Percentiles rank a stretch among this genome's conserved stretches.
Conservation (phyloP, 2,329 filamentous ascomycete species). For the Monilinia fructigena region DNA sequence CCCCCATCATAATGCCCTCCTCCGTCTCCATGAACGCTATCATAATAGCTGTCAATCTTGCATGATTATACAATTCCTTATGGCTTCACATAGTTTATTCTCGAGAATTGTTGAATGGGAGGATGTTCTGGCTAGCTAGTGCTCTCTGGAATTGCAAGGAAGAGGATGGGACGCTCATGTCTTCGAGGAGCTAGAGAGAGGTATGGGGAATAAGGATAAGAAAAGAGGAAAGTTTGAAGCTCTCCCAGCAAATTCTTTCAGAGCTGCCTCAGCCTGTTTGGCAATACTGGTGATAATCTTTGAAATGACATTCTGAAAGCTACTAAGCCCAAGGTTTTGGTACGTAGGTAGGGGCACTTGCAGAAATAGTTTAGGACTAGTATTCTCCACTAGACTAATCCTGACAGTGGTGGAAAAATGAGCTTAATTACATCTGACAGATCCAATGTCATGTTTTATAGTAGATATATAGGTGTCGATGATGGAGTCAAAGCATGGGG, state of each 20-base stretch:
- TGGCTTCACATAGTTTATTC: too few species aligned
- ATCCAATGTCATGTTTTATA: conserved; percentile 12
- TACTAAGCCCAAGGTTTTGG: conserved; percentile 49
- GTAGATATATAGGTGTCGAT: neutral
- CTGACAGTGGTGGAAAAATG: conserved; percentile 6
- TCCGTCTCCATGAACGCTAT: neutral
- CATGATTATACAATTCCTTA: too few species aligned
- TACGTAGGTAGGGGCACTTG: conserved; percentile 51
- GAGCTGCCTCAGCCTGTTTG: conserved; percentile 27
- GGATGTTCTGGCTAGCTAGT: too few species aligned
- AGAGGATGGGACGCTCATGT: neutral
- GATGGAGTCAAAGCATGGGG: too few species aligned
- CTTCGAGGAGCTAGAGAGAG: too few species aligned
- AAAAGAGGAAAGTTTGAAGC: neutral
- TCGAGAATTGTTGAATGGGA: too few species aligned
- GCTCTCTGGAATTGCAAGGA: neutral
- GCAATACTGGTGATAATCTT: conserved; percentile 25
- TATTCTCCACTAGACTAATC: neutral
- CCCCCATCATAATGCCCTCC: neutral
- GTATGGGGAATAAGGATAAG: too few species aligned
- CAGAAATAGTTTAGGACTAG: conserved; percentile 6
- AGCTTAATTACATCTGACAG: conserved; percentile 10
- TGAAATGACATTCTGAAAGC: conserved; percentile 33
- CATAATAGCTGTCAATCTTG: neutral
- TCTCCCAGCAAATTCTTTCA: conserved; percentile 25